Evolutionary conservation across 352 stramenopile genomes (phyloP).

Genomic region (Pythium phragmitis): DNA sequence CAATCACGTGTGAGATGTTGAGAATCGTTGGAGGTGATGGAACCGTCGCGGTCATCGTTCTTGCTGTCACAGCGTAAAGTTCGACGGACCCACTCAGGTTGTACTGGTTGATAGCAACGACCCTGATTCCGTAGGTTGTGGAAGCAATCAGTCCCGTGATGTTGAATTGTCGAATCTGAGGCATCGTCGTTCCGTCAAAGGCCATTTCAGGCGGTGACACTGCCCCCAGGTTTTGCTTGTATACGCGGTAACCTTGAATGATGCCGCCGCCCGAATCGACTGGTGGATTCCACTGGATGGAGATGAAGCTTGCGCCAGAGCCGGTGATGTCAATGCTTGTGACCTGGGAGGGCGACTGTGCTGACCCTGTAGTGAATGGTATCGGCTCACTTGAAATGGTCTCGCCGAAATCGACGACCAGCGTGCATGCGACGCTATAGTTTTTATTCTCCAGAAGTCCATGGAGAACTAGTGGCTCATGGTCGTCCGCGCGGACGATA

Average conservation of each 20-base stretch:
- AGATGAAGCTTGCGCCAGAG: slow-evolving; percentile 29
- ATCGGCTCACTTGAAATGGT: slow-evolving; percentile 8
- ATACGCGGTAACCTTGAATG: slow-evolving; percentile 33
- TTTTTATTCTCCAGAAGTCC: slow-evolving; percentile 11
- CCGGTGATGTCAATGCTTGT: slow-evolving; percentile 14
- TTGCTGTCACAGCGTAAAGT: slow-evolving; percentile 22
- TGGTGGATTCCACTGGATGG: slow-evolving; percentile 36
- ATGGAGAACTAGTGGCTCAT: not conserved
- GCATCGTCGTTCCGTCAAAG: slow-evolving; percentile 27
- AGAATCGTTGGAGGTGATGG: slow-evolving; percentile 28
- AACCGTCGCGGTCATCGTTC: slow-evolving; percentile 17
- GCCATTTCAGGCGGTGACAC: slow-evolving; percentile 12
- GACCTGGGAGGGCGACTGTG: slow-evolving; percentile 10
- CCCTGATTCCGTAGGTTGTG: slow-evolving; percentile 34
- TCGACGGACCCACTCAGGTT: slow-evolving; percentile 27
- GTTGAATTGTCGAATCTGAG: slow-evolving; percentile 13
- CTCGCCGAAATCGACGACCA: slow-evolving; percentile 9
- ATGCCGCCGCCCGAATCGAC: slow-evolving; percentile 38
- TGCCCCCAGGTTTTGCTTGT: slow-evolving; percentile 23
- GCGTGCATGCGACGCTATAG: slow-evolving; percentile 28
- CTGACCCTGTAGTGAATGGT: slow-evolving; percentile 4
- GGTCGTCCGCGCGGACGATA: not conserved
- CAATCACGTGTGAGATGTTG: slow-evolving; percentile 20
- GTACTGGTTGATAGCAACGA: slow-evolving; percentile 50
- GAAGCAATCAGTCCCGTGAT: slow-evolving; percentile 28